Evolutionary conservation across 1,139 yeast genomes (phyloP), one percentile per base, ranked within the genome.

Genomic region (Lodderomyces jiufengensis): DNA sequence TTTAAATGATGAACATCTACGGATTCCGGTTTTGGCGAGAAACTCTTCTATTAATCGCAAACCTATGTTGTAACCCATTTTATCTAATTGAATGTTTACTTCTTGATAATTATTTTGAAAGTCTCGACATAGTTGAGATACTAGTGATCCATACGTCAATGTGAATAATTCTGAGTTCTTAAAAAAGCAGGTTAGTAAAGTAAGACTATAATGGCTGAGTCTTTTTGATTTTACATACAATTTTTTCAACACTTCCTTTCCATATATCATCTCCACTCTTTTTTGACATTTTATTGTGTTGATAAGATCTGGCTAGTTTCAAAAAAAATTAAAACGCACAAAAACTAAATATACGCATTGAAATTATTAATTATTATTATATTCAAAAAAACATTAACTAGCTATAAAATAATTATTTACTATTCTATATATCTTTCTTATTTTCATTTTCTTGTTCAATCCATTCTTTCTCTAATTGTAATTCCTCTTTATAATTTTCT

Each of bases 51-150:
- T 85, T 44, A 94, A 63, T 45, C 99, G 66, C 36, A 87, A 66
- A 1, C 99, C 99, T 34, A 94, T 94, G 57, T 86, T 88, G 57
- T 87, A 86, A 1, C 99, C 99, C 97, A 94, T 92, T 46, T 78
- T 76, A 50, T 82, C 95, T 34, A 94, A 67, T 55, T 90, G 95
- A 37, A 70, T 70, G 57, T 94, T 92, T 37, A 94, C 96, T 50
- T 80, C 80, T 9, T 56, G 58, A 57, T 86, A 90, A 57, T 90
- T 85, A 46, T 79, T 75, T 40, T 80, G 75, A 56, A 76, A 81
- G 54, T 92, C 98, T 42, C 81, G 78, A 54, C 96, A 88, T 37
- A 92, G 66, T 55, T 92, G 97, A n/a, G 95, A 78, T 34, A 92
- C 98, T 31, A 94, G 76, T 2, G 96, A 82, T 9, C 99, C 99